Evolutionary conservation across 371 early-diverging fungal species (phyloP), one percentile per base, ranked within the genome.

Genomic region (Mortierella sp.): DNA sequence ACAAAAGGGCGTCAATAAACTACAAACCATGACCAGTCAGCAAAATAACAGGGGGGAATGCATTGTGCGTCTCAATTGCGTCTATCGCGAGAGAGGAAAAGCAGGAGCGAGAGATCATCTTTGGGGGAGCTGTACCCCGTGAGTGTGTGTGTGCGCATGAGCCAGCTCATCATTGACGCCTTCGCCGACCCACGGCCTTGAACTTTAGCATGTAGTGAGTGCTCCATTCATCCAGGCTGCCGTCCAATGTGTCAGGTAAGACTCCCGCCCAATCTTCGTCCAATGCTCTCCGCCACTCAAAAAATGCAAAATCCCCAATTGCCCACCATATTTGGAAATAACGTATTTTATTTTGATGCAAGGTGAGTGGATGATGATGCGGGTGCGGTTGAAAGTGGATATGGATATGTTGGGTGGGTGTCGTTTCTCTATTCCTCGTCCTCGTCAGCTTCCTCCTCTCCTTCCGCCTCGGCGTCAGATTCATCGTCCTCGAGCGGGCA

Each of bases 401-500:
- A 56, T 48, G 75, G 35, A 58, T 43, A n/a, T 48, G 43, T 63
- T 44, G 35, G 35, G 21, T 56, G 32, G 29, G 27, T 41, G 38
- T 75, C 35, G 21, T 29, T 18, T 60, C 63, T 41, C 72, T 63
- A 44, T 72, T 75, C 74, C 72, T 82, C 82, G 8, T 75, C 71
- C 38, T 75, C 79, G 8, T 75, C 68, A 3, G 72, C 83, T 35
- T 87, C 87, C 48, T 82, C 89, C 38, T 75, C 87, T 55, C 82
- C 87, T 38, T 88, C 88, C 0, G 77, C 81, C 35, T 84, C 78
- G 11, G 85, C 76, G 3, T 89, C 89, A 46, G 89, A 90, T 68
- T 93, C 92, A 74, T 90, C 91, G 65, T 88, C 90, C 18, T 90
- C 91, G 18, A 84, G 79, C 51, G 90, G 91, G 77, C 90, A 89